phyloP scores from a whole-genome alignment of 257 asterid genomes.

The Solanum acaule region DNA sequence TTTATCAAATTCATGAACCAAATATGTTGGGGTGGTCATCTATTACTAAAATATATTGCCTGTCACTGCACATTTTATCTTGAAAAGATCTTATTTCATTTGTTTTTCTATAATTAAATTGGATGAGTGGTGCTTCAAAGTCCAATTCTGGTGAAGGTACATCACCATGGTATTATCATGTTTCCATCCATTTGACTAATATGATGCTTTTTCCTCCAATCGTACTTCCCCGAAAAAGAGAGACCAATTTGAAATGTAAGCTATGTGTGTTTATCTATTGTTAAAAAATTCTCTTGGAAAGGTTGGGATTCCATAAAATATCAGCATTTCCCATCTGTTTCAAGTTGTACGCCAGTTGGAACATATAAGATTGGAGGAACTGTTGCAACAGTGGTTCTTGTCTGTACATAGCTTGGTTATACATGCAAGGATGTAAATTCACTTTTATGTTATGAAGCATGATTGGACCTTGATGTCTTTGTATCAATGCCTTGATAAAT shows the following conservation, averaged over 20 bases:
- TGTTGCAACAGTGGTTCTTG: slow-evolving; percentile 52
- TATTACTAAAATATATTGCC: neutral
- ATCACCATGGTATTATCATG: neutral
- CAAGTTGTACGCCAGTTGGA: slow-evolving; percentile 14
- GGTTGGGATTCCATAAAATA: slow-evolving; percentile 19
- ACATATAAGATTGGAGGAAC: slow-evolving; percentile 58
- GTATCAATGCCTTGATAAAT: slow-evolving; percentile 68
- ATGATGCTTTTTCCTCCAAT: neutral
- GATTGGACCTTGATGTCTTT: slow-evolving; percentile 38
- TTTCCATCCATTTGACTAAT: neutral
- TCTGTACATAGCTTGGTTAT: slow-evolving; percentile 51
- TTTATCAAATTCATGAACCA: neutral
- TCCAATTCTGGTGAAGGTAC: neutral
- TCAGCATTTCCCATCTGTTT: neutral
- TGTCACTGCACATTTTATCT: neutral
- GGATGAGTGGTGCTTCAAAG: neutral
- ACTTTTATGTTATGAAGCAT: slow-evolving; percentile 41
- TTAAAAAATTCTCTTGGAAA: slow-evolving; percentile 13
- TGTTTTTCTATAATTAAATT: neutral
- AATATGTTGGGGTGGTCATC: neutral
- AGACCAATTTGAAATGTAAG: neutral
- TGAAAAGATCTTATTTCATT: neutral
- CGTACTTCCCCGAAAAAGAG: neutral
- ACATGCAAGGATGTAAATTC: slow-evolving; percentile 37
- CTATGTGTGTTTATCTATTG: neutral